Conservation (phyloP, 2,329 filamentous ascomycete genomes). For the Trichophyton benhamiae region DNA sequence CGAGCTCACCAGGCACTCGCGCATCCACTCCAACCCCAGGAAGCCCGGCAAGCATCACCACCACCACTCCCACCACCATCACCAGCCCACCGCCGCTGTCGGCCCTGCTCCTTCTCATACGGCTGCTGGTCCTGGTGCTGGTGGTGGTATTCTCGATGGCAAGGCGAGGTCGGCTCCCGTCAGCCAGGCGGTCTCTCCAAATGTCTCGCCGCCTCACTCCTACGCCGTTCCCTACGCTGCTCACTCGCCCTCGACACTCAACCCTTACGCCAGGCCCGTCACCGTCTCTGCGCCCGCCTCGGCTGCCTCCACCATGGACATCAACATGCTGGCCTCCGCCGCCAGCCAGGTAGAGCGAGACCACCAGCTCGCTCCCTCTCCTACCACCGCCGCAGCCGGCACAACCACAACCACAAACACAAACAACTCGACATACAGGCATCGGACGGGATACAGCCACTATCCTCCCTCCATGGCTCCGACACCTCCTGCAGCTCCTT, state of each 20-base stretch:
- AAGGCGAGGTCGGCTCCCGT: conserved; percentile 62
- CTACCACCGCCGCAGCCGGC: too few species aligned
- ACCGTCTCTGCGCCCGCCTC: not conserved
- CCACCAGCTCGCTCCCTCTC: conserved; percentile 20
- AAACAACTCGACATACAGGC: not conserved
- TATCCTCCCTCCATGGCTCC: conserved; percentile 13
- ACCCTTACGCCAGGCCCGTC: conserved; percentile 41
- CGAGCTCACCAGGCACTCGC: conserved; percentile 88
- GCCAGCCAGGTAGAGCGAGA: conserved; percentile 56
- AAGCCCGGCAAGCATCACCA: conserved; percentile 73
- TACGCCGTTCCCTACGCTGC: conserved; percentile 45
- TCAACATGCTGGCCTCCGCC: conserved; percentile 57
- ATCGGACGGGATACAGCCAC: conserved; percentile 19
- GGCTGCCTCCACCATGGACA: conserved; percentile 40
- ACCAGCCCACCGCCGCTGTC: not conserved
- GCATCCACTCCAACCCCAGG: conserved; percentile 96
- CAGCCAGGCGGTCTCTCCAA: conserved; percentile 80
- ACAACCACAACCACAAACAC: not conserved
- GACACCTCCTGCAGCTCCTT: conserved; percentile 28
- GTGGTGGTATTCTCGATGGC: not conserved
- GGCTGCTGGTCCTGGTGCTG: too few species aligned
- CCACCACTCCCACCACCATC: conserved; percentile 23
- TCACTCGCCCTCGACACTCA: conserved; percentile 46
- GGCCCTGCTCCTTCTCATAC: too few species aligned
- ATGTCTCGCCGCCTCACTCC: conserved; percentile 87